Evolutionary conservation across 192 early-diverging fungal species (phyloP), one percentile per base, ranked within the genome.

Genomic region (Entomortierella parvispora): DNA sequence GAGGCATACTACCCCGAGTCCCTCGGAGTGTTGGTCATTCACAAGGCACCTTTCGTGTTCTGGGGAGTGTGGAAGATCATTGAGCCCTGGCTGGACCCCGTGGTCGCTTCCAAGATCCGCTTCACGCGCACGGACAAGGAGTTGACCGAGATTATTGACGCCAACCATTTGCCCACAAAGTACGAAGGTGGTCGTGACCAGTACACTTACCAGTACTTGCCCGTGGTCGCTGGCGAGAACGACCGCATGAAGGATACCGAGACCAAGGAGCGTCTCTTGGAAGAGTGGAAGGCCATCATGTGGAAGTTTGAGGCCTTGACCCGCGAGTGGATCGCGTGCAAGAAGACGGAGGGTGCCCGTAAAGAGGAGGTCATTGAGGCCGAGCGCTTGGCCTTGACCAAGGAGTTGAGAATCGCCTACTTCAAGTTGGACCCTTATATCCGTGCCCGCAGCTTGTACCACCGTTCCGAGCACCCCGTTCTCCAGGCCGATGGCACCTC

Each of bases 1-100:
- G 91, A 96, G 82, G 89, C 91, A 53, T 95, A 95, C 80, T 97
- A 97, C 72, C 96, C 96, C 15, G 96, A 97, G 69, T 90, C 87
- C n/a, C 84, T 97, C 11, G 96, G 95, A 42, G 68, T 85, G 10
- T 85, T 89, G 28, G 74, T 95, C 4, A 90, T 97, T 33, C 92
- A 96, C 82, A 91, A 92, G 71, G 94, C 95, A 0, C 94, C 95
- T 34, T 95, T 95, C 89, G 84, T 97, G 37, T 97, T 97, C 80
- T 84, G 88, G 61, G 89, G 88, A 33, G 86, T 94, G 44, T 97
- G 96, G 96, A 87, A 86, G 61, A 80, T 96, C 46, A 91, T 97
- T 57, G 81, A 88, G 62, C 92, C 94, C 31, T 83, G 94, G 82
- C 82, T 97, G 18, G 96, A 97, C 75, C 95, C 96, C 44, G 94